Evolutionary conservation across 192 early-diverging fungal species (phyloP).

Genomic region (Coemansia sp.): DNA sequence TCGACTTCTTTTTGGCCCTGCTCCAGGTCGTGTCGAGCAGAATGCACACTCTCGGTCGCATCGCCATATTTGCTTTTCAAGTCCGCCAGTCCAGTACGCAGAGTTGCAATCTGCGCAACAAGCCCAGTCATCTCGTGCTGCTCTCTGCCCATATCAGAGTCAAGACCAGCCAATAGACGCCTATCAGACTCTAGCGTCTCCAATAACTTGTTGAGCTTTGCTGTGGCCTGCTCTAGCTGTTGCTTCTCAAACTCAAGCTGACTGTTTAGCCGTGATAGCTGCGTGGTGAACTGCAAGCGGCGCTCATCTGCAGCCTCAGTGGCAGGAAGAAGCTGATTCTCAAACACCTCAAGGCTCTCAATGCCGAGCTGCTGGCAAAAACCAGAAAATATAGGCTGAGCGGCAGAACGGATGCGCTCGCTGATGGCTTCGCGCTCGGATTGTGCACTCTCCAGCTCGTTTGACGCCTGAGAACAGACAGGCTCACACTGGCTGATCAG

Average conservation of each 20-base stretch:
- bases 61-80: slow-evolving; percentile 58
- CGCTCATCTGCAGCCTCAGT: slow-evolving; percentile 75
- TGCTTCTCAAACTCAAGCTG: slow-evolving; percentile 79
- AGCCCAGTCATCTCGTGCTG: slow-evolving; percentile 55
- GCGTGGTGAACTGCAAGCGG: slow-evolving; percentile 73
- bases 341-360: slow-evolving; percentile 82
- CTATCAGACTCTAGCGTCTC: slow-evolving; percentile 51
- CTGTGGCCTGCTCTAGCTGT: slow-evolving; percentile 63
- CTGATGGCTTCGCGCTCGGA: slow-evolving; percentile 46
- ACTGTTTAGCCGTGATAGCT: slow-evolving; percentile 76
- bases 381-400: slow-evolving; percentile 72
- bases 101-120: slow-evolving; percentile 38
- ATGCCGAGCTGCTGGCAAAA: slow-evolving; percentile 81
- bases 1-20: slow-evolving; percentile 62
- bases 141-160: slow-evolving; percentile 52
- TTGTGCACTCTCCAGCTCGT: slow-evolving; percentile 52
- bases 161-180: slow-evolving; percentile 33
- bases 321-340: slow-evolving; percentile 68
- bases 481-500: slow-evolving; percentile 29
- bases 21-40: slow-evolving; percentile 70
- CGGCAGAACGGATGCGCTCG: slow-evolving; percentile 54
- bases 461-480: slow-evolving; percentile 25
- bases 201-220: slow-evolving; percentile 62
- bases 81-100: slow-evolving; percentile 57
- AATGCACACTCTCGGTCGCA: slow-evolving; percentile 60